Percentiles rank a stretch among this genome's conserved stretches.
Evolutionary conservation across 192 early-diverging fungal genomes (phyloP).

Genomic region (Mortierella hygrophila): DNA sequence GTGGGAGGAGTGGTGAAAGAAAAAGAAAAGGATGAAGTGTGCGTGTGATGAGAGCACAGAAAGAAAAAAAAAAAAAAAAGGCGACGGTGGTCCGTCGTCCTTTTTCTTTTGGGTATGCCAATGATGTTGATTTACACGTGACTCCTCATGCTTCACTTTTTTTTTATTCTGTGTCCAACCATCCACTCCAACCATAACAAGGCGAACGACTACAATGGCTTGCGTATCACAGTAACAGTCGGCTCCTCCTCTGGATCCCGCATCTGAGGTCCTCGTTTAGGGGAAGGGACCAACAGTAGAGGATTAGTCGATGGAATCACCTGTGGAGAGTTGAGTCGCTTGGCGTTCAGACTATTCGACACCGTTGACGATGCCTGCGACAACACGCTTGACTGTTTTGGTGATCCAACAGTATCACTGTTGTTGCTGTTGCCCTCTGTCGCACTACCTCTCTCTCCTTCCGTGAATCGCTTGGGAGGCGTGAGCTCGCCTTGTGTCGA

Average conservation of each 20-base stretch:
- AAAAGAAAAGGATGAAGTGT: not conserved
- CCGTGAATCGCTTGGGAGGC: not conserved
- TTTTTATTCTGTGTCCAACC: not conserved
- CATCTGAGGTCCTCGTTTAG: conserved; percentile 16
- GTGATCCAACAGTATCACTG: not conserved
- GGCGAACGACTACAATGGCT: not conserved
- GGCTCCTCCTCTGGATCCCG: not conserved
- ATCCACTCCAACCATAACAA: not conserved
- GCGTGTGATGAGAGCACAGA: not conserved
- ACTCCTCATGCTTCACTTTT: not conserved
- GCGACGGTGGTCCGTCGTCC: not conserved
- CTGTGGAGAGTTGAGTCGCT: conserved; percentile 5
- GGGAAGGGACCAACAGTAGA: conserved; percentile 1
- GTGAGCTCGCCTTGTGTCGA: not conserved
- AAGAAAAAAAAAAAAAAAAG: no score
- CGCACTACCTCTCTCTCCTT: not conserved
- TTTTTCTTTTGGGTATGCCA: not conserved
- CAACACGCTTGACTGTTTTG: not conserved
- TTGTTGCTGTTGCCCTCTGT: not conserved
- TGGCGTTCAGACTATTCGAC: not conserved
- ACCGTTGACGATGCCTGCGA: not conserved
- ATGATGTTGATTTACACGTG: not conserved
- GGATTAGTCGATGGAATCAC: not conserved
- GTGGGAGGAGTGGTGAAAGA: not conserved
- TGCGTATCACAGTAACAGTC: not conserved